Evolutionary conservation across 805 yeast species (phyloP).

Genomic region (Candida maris): DNA sequence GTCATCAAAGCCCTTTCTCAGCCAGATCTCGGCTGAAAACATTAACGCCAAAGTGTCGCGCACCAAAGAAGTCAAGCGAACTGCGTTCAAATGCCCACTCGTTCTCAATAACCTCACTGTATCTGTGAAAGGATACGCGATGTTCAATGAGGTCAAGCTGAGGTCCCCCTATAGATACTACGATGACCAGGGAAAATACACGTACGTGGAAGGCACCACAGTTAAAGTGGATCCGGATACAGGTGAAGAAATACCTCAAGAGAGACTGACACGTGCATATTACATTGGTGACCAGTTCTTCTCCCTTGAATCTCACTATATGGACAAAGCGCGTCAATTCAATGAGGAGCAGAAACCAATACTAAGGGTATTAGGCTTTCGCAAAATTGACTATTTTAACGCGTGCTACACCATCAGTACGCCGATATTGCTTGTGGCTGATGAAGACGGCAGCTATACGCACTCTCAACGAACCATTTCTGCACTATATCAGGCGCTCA

Average conservation of each 20-base stretch:
- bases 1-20: constrained; percentile 32
- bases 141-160: constrained; percentile 53
- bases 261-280: constrained; percentile 35
- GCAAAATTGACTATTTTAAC: constrained; percentile 42
- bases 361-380: constrained; percentile 66
- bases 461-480: constrained; percentile 69
- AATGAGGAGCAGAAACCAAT: constrained; percentile 41
- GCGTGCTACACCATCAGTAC: constrained; percentile 51
- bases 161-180: constrained; percentile 50
- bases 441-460: constrained; percentile 47
- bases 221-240: constrained; percentile 37
- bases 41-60: constrained; percentile 49
- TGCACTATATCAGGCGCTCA: constrained; percentile 60
- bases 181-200: constrained; percentile 48
- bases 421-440: constrained; percentile 66
- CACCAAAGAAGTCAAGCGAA: constrained; percentile 58
- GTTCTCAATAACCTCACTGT: constrained; percentile 56
- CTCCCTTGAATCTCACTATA: constrained; percentile 36
- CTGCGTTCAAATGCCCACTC: constrained; percentile 59
- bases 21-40: constrained; percentile 38
- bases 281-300: constrained; percentile 46
- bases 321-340: constrained; percentile 31
- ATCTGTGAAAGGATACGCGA: constrained; percentile 67
- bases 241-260: constrained; percentile 36
- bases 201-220: constrained; percentile 48